Conservation (phyloP, 2,329 filamentous ascomycete species). For the Beauveria pseudobassiana region DNA sequence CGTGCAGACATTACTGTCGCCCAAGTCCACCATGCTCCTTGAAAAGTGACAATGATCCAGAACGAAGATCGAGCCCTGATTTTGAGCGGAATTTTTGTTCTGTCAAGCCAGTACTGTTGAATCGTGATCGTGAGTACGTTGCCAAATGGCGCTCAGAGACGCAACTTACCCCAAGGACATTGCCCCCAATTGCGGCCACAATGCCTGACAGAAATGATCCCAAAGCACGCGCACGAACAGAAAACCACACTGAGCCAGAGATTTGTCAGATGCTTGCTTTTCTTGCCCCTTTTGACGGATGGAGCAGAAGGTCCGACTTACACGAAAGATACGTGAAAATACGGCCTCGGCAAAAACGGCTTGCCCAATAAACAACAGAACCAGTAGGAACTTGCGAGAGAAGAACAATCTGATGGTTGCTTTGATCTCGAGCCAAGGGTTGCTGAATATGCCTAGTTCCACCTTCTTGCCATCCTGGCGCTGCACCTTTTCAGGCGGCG, state of each 20-base stretch:
- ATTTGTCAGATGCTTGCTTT: neutral
- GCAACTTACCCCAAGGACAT: conserved; percentile 49
- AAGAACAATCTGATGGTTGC: conserved; percentile 52
- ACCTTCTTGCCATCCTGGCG: conserved; percentile 58
- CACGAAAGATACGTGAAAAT: conserved; percentile 57
- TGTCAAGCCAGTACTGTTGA: conserved; percentile 48
- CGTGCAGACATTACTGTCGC: conserved; percentile 56
- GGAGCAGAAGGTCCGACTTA: conserved; percentile 8
- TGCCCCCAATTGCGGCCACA: conserved; percentile 57
- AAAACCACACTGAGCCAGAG: conserved; percentile 52
- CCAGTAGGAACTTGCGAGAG: conserved; percentile 53
- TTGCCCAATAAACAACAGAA: conserved; percentile 62
- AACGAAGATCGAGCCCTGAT: conserved; percentile 49
- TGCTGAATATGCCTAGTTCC: conserved; percentile 47
- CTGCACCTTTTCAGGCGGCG: conserved; percentile 52
- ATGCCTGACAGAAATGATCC: conserved; percentile 65
- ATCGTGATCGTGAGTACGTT: conserved; percentile 7
- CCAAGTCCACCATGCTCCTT: conserved; percentile 69
- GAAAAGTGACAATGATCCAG: conserved; percentile 43
- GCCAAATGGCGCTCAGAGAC: neutral
- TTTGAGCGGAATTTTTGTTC: conserved; percentile 45
- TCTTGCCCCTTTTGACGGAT: no score
- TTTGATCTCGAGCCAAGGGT: conserved; percentile 52
- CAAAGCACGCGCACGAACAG: conserved; percentile 59
- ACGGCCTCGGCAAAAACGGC: conserved; percentile 65